These are phyloP conservation scores for Ophiocordyceps sinensis DNA, from an alignment of 2,329 filamentous ascomycete genomes.

Conservation along the genomic window DNA sequence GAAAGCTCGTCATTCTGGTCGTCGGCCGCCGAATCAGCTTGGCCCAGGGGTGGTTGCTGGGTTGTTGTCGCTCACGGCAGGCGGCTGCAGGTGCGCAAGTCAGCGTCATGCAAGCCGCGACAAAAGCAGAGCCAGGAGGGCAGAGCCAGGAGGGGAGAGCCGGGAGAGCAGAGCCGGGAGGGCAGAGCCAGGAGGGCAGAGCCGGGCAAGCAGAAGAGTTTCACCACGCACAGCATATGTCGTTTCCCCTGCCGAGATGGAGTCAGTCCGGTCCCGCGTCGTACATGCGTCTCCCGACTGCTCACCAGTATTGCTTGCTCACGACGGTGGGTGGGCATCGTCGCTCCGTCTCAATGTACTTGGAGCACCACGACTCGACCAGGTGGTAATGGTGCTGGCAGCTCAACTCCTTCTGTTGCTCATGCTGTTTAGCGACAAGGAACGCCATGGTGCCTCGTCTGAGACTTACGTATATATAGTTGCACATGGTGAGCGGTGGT, in stretches of 20 bases:
- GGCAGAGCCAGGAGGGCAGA: neutral
- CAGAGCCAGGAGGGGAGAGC: neutral
- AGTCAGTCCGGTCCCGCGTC: conserved; percentile 9
- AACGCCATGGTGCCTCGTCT: neutral
- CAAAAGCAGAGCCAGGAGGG: neutral
- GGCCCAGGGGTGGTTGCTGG: conserved; percentile 22
- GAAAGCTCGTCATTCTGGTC: conserved; percentile 12
- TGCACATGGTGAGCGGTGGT: conserved; percentile 26
- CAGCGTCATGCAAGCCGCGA: conserved; percentile 4
- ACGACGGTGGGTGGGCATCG: conserved; percentile 27
- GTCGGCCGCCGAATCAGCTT: conserved; percentile 21
- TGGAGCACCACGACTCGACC: conserved; percentile 30
- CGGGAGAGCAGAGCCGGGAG: neutral
- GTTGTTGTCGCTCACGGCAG: conserved; percentile 23
- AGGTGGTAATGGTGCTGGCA: conserved; percentile 36
- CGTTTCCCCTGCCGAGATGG: conserved; percentile 21
- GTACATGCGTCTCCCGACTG: conserved; percentile 2
- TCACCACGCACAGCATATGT: conserved; percentile 31
- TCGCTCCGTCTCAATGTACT: conserved; percentile 28
- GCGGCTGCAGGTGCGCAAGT: conserved; percentile 15
- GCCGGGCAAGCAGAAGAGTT: neutral
- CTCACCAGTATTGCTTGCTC: conserved; percentile 30
- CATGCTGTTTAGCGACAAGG: neutral
- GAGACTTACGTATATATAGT: conserved; percentile 31
- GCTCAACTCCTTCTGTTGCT: conserved; percentile 31